These are phyloP conservation scores for Spongospora subterranea DNA, from an alignment of 208 protist genomes.

Conservation along the genomic window DNA sequence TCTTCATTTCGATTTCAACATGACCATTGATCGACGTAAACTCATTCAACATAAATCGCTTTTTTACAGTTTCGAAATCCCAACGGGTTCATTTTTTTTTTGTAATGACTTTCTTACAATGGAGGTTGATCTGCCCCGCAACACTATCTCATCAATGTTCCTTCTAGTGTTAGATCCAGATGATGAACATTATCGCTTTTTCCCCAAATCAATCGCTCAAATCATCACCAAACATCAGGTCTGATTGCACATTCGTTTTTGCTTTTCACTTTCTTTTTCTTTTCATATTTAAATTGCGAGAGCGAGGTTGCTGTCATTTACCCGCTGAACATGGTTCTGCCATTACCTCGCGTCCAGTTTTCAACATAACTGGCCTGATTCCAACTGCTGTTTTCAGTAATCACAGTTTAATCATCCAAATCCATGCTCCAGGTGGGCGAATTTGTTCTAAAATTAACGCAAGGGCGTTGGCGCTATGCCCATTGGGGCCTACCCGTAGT, in stretches of 20 bases:
- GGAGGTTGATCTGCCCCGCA: background rate
- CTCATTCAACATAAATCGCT: background rate
- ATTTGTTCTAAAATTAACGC: constrained; percentile 19
- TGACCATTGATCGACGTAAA: constrained; percentile 31
- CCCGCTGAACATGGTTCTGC: no score
- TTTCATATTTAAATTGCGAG: background rate
- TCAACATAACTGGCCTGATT: no score
- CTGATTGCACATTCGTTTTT: background rate
- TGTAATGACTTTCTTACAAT: background rate
- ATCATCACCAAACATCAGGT: constrained; percentile 37
- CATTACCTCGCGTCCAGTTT: no score
- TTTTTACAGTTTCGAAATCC: no score
- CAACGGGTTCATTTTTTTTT: constrained; percentile 44
- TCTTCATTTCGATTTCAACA: constrained; percentile 56
- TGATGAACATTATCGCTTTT: constrained; percentile 56
- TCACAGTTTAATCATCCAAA: background rate
- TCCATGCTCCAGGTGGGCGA: background rate
- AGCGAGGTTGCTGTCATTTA: no score
- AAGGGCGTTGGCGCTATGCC: constrained; percentile 29
- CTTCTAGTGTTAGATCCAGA: constrained; percentile 32
- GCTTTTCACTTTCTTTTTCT: background rate
- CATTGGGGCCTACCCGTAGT: constrained; percentile 1
- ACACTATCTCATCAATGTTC: background rate
- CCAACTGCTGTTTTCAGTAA: no score
- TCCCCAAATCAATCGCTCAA: constrained; percentile 55